Base-by-base conservation (phyloP, 2,329 filamentous ascomycete genomes). In the Cladosporium sp. region DNA sequence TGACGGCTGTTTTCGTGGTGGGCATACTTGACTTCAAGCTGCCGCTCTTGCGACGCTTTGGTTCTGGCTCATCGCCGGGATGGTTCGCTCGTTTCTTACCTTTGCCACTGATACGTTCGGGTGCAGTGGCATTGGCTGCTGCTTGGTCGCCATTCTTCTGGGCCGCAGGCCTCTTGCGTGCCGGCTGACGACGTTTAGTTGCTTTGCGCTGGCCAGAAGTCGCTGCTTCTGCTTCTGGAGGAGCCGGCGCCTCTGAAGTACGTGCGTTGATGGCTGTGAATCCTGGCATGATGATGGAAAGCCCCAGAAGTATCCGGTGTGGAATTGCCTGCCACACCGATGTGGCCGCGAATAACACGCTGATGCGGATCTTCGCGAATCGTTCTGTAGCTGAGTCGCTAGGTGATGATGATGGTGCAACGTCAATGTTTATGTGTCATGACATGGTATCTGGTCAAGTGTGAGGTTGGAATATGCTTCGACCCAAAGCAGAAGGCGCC, bases 251-350 rank as follows among this genome's bases (percentile, higher is more conserved):
- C 24, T 59, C 26, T 3, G 15, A 4, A 10, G 58, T 41, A 10
- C 26, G 49, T 24, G 66, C 34, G 49, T 72, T 72, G 65, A 72
- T 73, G 41, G 71, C 54, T 14, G 71, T 73, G 64, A 73, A 73
- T 21, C 61, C 68, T 32, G 64, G 47, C 64, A 65, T 65, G 18
- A 21, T 38, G 44, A 38, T 28, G 11, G 18, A 21, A 4, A 12
- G n/a, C n/a, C 41, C n/a, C n/a, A 47, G n/a, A 47, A 21, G n/a
- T 47, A 7, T 21, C 8, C 21, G 3, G 4, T 11, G 41, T 47
- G 41, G n/a, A 24, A 11, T 11, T 21, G 41, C n/a, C 8, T 47
- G n/a, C n/a, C 41, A 24, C n/a, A 47, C 41, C 18, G 41, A 44
- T 11, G 41, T 21, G 41, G 7, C 41, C 8, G 41, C 12, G 41